Evolutionary conservation across 2,329 filamentous ascomycete genomes (phyloP).

Genomic region (Didymella exigua): DNA sequence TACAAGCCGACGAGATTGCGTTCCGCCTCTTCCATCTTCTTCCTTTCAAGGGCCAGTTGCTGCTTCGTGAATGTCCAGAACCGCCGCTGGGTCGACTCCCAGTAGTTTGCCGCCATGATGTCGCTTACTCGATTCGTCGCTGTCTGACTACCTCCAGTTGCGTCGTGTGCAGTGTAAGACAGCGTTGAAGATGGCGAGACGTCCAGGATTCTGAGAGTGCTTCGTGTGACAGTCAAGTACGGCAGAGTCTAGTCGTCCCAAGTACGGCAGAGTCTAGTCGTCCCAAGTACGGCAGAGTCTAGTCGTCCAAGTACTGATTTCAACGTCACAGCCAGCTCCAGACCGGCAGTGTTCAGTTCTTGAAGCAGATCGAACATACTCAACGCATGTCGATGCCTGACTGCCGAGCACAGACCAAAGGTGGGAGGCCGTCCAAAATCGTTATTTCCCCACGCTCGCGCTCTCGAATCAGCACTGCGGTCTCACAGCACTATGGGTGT

Average conservation of each 20-base stretch:
- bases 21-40: conserved; percentile 78
- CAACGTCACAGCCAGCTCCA: not conserved
- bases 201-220: not conserved
- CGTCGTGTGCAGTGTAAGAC: not conserved
- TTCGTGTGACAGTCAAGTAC: not conserved
- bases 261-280: no score
- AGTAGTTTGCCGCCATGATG: conserved; percentile 91
- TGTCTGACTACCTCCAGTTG: not conserved
- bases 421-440: not conserved
- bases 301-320: not conserved
- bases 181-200: not conserved
- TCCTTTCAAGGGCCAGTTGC: conserved; percentile 75
- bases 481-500: not conserved
- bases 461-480: not conserved
- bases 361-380: not conserved
- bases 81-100: conserved; percentile 89
- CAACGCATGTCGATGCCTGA: not conserved
- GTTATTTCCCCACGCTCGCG: not conserved
- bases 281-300: not conserved
- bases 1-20: conserved; percentile 76
- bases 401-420: not conserved
- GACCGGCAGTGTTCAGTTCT: not conserved
- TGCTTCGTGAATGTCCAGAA: conserved; percentile 91
- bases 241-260: no score
- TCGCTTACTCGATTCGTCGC: no score